Evolutionary conservation across 78 protist species (phyloP).

Genomic region (Polysphondylium violaceum): DNA sequence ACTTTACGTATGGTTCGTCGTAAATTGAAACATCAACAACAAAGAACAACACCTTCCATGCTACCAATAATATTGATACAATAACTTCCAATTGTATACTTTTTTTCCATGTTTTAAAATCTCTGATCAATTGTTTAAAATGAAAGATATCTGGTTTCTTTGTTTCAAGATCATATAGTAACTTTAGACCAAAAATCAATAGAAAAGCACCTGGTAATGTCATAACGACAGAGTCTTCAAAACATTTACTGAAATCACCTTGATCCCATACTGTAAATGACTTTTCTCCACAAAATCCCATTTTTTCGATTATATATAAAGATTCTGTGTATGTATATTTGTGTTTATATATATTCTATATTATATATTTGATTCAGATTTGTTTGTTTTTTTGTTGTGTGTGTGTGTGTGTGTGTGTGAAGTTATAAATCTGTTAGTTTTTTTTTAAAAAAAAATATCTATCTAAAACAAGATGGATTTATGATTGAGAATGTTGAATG

Average conservation of each 20-base stretch:
- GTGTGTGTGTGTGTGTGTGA: too few species aligned
- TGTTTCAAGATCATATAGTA: slow-evolving; percentile 16
- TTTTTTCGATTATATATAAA: slow-evolving; percentile 3
- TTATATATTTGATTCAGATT: too few species aligned
- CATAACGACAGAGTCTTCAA: slow-evolving; percentile 69
- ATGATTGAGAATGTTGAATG: too few species aligned
- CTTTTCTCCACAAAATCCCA: slow-evolving; percentile 66
- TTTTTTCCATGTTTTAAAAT: slow-evolving; percentile 55
- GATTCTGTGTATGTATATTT: neutral
- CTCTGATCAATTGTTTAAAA: slow-evolving; percentile 15
- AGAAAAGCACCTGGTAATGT: slow-evolving; percentile 40
- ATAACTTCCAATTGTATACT: slow-evolving; percentile 53
- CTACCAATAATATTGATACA: slow-evolving; percentile 46
- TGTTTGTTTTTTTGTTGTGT: too few species aligned
- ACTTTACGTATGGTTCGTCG: neutral
- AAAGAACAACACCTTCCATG: slow-evolving; percentile 53
- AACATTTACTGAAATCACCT: slow-evolving; percentile 57
- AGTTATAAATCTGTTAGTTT: too few species aligned
- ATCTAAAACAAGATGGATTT: too few species aligned
- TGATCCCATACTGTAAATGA: slow-evolving; percentile 38
- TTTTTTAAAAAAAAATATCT: too few species aligned
- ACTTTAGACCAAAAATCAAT: slow-evolving; percentile 36
- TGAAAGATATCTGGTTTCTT: slow-evolving; percentile 29
- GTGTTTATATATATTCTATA: neutral
- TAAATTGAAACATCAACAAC: slow-evolving; percentile 7